Evolutionary conservation across 495 filamentous ascomycete genomes (phyloP).

Genomic region (Podospora bellae-mahoneyi): DNA sequence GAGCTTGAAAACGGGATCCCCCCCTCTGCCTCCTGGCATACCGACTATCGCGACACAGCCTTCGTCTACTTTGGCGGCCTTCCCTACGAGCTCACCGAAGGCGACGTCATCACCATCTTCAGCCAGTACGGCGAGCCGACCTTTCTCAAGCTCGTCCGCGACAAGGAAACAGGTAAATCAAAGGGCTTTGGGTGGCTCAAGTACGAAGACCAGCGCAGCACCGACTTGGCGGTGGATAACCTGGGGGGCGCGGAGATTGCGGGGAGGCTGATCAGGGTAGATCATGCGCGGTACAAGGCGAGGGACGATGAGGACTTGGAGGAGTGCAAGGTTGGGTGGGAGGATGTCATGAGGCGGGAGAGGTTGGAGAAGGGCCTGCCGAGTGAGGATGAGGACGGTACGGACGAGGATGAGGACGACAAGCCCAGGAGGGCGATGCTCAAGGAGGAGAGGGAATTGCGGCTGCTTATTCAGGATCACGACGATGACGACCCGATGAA

Average conservation of each 20-base stretch:
- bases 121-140: constrained; percentile 94
- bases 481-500: constrained; percentile 99
- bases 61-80: constrained; percentile 96
- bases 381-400: constrained; percentile 35
- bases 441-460: constrained; percentile 70
- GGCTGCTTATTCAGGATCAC: constrained; percentile 68
- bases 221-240: constrained; percentile 94
- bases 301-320: constrained; percentile 80
- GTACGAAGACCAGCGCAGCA: constrained; percentile 97
- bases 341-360: constrained; percentile 42
- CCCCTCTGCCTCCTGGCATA: constrained; percentile 91
- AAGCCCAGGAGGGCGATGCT: constrained; percentile 44
- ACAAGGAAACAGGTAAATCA: constrained; percentile 94
- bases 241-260: constrained; percentile 79
- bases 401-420: constrained; percentile 36
- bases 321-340: constrained; percentile 49
- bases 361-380: constrained; percentile 38
- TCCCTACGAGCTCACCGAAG: constrained; percentile 90
- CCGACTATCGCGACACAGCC: constrained; percentile 94
- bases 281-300: constrained; percentile 87
- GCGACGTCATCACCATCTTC: constrained; percentile 95
- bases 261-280: constrained; percentile 78
- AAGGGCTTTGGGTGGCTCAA: constrained; percentile 93
- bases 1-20: constrained; percentile 84
- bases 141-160: constrained; percentile 82